These are phyloP conservation scores for Lecanicillium sp. DNA, from an alignment of 2,329 filamentous ascomycete genomes.

Conservation along the genomic window DNA sequence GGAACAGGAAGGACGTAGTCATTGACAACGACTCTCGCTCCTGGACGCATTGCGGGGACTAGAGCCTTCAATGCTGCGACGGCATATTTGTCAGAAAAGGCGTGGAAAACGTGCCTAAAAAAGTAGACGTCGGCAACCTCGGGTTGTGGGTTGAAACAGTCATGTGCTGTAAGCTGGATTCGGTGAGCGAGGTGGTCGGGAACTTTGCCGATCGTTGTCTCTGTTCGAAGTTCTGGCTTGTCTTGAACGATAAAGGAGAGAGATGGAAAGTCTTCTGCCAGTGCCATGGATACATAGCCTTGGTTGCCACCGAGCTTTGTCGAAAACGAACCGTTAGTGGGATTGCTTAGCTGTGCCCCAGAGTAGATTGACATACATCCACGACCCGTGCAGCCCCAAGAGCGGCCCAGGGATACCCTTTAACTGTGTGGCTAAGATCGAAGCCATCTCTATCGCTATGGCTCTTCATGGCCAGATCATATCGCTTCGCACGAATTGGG, in stretches of 20 bases:
- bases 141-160: slow-evolving; percentile 45
- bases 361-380: slow-evolving; percentile 15
- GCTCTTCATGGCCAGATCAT: slow-evolving; percentile 23
- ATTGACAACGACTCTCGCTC: slow-evolving; percentile 33
- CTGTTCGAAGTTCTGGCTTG: slow-evolving; percentile 31
- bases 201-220: slow-evolving; percentile 21
- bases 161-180: slow-evolving; percentile 35
- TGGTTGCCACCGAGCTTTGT: slow-evolving; percentile 18
- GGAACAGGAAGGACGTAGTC: slow-evolving; percentile 27
- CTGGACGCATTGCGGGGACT: slow-evolving; percentile 40
- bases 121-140: slow-evolving; percentile 44
- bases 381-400: slow-evolving; percentile 17
- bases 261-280: slow-evolving; percentile 15
- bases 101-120: slow-evolving; percentile 48
- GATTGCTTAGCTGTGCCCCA: not conserved
- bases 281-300: slow-evolving; percentile 15
- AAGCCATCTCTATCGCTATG: slow-evolving; percentile 16
- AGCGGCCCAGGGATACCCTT: slow-evolving; percentile 15
- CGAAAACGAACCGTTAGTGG: too few species aligned
- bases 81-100: slow-evolving; percentile 42
- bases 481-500: slow-evolving; percentile 16
- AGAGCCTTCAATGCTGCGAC: slow-evolving; percentile 35
- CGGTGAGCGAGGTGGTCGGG: slow-evolving; percentile 21
- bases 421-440: slow-evolving; percentile 14
- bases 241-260: slow-evolving; percentile 42